Conservation (phyloP, 2,329 filamentous ascomycete species). For the Emmonsiellopsis sp. region DNA sequence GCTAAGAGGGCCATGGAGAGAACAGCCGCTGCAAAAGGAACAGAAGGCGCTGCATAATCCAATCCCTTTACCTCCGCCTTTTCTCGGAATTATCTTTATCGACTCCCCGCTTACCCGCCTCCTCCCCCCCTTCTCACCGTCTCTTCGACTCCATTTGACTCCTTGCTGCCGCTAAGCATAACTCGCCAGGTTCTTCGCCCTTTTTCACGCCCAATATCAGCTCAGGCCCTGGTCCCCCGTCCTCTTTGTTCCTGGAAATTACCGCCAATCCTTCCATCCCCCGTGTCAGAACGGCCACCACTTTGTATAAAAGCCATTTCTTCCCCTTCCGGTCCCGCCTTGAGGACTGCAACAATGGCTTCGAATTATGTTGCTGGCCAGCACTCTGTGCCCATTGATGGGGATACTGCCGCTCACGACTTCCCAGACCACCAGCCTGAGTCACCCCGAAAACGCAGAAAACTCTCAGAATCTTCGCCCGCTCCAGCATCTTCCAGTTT, state of each 20-base stretch:
- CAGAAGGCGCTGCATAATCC: too few species aligned
- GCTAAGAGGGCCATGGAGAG: too few species aligned
- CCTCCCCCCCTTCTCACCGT: too few species aligned
- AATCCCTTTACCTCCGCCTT: too few species aligned
- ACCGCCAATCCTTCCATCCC: not conserved
- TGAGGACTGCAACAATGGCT: constrained; percentile 1
- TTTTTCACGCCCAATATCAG: not conserved
- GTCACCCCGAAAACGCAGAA: constrained; percentile 13
- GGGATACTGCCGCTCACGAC: not conserved
- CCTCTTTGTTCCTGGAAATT: not conserved
- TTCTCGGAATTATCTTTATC: too few species aligned
- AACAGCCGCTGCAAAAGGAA: too few species aligned
- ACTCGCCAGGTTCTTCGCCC: not conserved
- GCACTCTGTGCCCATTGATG: not conserved
- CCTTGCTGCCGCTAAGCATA: not conserved
- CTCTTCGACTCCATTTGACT: not conserved
- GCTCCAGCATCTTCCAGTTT: not conserved
- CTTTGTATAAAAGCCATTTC: too few species aligned
- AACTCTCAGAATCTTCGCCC: constrained; percentile 3
- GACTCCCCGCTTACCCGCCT: too few species aligned
- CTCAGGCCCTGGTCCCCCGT: not conserved
- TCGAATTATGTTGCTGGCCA: not conserved
- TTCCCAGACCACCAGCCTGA: not conserved
- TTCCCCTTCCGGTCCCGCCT: not conserved
- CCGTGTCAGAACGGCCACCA: not conserved